A percentile compares a stretch with the other conserved stretches of the same genome.
phyloP scores from a whole-genome alignment of 164 flowering plant genomes.

The Liriodendron chinense region DNA sequence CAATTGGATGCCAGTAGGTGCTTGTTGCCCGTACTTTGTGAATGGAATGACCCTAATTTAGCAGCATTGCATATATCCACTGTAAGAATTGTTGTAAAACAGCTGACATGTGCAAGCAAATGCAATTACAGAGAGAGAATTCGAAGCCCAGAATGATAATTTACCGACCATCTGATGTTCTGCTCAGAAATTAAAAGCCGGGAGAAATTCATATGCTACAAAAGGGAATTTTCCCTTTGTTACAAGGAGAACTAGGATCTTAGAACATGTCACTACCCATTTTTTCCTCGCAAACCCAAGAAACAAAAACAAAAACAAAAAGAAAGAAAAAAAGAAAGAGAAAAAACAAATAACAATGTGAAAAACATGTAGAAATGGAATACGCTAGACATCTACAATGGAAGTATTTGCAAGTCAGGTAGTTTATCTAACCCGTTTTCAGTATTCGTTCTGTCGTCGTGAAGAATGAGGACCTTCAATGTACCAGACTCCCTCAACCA shows the following conservation, averaged over 20 bases:
- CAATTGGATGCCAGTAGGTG: no score
- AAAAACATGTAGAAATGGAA: background rate
- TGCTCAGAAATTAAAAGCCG: background rate
- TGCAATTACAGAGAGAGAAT: background rate
- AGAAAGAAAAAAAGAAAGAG: background rate
- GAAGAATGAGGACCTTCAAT: conserved; percentile 68
- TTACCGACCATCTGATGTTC: background rate
- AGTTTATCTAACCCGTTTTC: conserved; percentile 24
- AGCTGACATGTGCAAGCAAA: no score
- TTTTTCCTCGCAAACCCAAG: background rate
- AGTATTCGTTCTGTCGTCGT: conserved; percentile 52
- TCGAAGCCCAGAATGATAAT: background rate
- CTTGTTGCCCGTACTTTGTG: no score
- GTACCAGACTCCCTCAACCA: conserved; percentile 89
- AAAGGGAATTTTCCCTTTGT: background rate
- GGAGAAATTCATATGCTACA: background rate
- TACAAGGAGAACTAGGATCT: background rate
- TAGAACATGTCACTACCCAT: background rate
- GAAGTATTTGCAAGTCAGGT: conserved; percentile 27
- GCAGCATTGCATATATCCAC: no score
- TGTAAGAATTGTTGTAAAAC: no score
- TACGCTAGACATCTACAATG: conserved; percentile 10
- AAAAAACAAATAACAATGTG: background rate
- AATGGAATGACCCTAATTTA: no score
- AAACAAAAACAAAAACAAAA: conserved; percentile 2